Conservation (phyloP, 164 flowering plant genomes). For the Nymphaea thermarum region DNA sequence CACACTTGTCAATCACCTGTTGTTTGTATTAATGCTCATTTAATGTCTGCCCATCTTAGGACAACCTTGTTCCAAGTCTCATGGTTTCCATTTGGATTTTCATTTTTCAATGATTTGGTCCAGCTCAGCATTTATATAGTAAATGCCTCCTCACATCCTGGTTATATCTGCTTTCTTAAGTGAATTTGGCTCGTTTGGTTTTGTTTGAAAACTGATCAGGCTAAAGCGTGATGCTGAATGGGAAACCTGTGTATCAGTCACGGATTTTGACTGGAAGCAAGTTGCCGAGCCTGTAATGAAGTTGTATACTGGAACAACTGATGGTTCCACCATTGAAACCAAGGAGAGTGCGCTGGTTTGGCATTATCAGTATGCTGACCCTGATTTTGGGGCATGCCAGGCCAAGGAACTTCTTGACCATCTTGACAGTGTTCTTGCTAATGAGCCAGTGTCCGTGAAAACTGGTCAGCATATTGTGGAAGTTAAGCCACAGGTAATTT, state of each 20-base stretch:
- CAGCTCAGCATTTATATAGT: no score
- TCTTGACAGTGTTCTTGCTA: constrained; percentile 37
- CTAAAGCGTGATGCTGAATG: constrained; percentile 20
- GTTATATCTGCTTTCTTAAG: constrained; percentile 21
- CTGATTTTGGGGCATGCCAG: constrained; percentile 42
- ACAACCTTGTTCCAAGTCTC: no score
- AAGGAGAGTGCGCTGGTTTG: constrained; percentile 37
- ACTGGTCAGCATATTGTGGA: constrained; percentile 38
- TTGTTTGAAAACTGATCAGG: constrained; percentile 9
- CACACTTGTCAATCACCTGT: no score
- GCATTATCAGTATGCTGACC: constrained; percentile 40
- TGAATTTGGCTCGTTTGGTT: constrained; percentile 2
- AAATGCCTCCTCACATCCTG: no score
- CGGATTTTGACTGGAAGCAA: constrained; percentile 35
- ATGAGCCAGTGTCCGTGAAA: constrained; percentile 38
- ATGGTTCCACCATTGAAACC: constrained; percentile 31
- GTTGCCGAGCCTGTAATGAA: constrained; percentile 40
- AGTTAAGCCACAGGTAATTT: constrained; percentile 37
- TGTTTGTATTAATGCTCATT: no score
- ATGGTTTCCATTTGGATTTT: no score
- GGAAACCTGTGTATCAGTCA: constrained; percentile 24
- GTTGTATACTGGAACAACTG: constrained; percentile 36
- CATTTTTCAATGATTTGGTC: no score
- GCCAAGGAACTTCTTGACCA: constrained; percentile 44
- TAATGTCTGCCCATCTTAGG: no score